Evolutionary conservation across 306 rosid genomes (phyloP), one percentile per base, ranked within the genome.

Genomic region (Quercus robur): DNA sequence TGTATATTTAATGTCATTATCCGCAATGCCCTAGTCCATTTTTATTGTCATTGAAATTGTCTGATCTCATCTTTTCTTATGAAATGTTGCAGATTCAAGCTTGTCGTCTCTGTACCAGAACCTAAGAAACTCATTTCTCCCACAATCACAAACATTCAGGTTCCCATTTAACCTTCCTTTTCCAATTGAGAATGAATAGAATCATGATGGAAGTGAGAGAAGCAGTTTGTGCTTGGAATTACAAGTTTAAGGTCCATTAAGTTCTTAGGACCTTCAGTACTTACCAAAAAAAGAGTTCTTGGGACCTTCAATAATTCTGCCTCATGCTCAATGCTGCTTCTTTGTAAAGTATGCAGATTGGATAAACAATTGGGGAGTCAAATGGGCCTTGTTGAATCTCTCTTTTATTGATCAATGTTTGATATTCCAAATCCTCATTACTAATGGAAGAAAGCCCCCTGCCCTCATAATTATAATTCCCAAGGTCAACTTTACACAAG

Each of bases 121-220:
- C 99, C 99, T 56, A 96, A 83, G 87, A 96, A 90, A 87, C 85
- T 91, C 59, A 89, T 57, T 30, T 96, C 99, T 76, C 97, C 98
- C 69, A 84, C 92, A 64, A 88, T 96, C 73, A 90, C 97, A 63
- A 96, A 96, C 77, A 90, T 96, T 81, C 99, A 96, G 99, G 99
- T 93, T 49, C 46, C 46, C 64, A 75, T 74, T 68, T 55, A 71
- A 15, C 67, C 52, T 71, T 75, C 57, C 7, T 41, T 58, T 56
- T 6, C 56, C 10, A 54, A 63, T 46, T 21, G 51, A 23, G 21
- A 61, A 23, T 70, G 49, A 20, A 51, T 59, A 19, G 6, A 58
- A 59, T 41, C 55, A 28, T 55, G 17, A 20, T 51, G 19, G 18
- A 66, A 33, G 28, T 51, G 56, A 38, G 57, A 62, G 64, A 61